Base-by-base conservation (phyloP, 2,329 filamentous ascomycete species). In the Sporothrix sp. region DNA sequence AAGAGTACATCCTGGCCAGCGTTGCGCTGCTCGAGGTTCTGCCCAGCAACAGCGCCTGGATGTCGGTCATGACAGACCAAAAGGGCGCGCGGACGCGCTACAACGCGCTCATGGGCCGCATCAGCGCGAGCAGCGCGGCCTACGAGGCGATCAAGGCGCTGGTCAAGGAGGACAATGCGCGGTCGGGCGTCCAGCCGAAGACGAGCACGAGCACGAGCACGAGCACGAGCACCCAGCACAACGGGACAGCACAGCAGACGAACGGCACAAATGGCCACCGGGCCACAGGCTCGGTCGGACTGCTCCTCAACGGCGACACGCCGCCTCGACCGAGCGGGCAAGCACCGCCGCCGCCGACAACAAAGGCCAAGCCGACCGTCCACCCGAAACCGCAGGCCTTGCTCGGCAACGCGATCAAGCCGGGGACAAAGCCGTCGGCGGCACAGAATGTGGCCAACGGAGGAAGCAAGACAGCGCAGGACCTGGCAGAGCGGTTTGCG, bases 1-100 rank as follows among this genome's bases (percentile, higher is more conserved):
- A 85, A 57, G 86, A 95, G 54, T 97, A 91, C 62, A 76, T 97
- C 52, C 79, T 84, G 56, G 87, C 90, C 10, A 89, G 78, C 53
- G 82, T 89, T 52, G 84, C 96, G 50, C 78, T 85, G 13, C 75
- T 89, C 46, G 82, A 91, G 51, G 71, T 82, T 37, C 82, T 97
- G 23, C 85, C 87, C 2, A 74, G 74, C 32, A 88, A 95, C 63
- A 79, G 77, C 51, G 86, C 91, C 55, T 94, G 81, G 64, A 76
- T 79, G 25, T 72, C 76, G 47, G 70, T 89, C 52, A 77, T 79
- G 58, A 67, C 67, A 33, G 78, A 81, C 44, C 68, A 71, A 23
- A 66, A 69, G 35, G 71, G 76, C 9, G 59, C 76, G 20, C 65
- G 67, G 43, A 68, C 70, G 44, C 61, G 71, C 14, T 79, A 82